Evolutionary conservation across 2,329 filamentous ascomycete species (phyloP), one percentile per base, ranked within the genome.

Genomic region (Furcasterigmium furcatum): DNA sequence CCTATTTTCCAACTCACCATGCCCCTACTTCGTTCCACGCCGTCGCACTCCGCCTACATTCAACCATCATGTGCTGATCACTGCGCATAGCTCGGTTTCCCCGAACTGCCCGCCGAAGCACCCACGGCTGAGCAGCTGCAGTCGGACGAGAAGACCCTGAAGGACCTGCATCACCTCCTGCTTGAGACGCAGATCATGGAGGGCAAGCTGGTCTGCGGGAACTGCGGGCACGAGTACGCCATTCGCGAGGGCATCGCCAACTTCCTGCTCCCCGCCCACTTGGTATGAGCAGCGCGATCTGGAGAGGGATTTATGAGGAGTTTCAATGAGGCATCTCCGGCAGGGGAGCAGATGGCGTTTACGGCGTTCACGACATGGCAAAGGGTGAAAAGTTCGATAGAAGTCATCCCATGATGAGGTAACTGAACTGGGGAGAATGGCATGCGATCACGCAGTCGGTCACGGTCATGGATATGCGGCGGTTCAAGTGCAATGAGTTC

Each of bases 171-270:
- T 65, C 79, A 80, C 19, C 66, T 96, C 45, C 73, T 97, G 30
- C 75, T 96, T 55, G 88, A 97, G 76, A 99, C 94, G 48, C 87
- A 91, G 58, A 88, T 99, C 48, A 79, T 82, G 30, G 88, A 92
- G 68, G 94, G 94, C 4, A 92, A 88, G 68, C 76, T 99, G 53
- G 87, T 91, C 5, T 99, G 94, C 65, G 91, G 82, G 40, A 88
- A 87, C 66, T 99, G 94, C 63, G 89, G 88, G 40, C 92, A 97
- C 63, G 89, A 95, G 72, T 99, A 97, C 67, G 84, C 84, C 48
- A 85, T 99, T 52, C 91, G 94, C 63, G 92, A 99, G 69, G 94
- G 94, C 5, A 96, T 97, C 65, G 90, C 91, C 48, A 97, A 97
- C 67, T 99, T 99, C 60, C 70, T 99, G 62, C 70, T 99, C 55